Conservation (phyloP, 306 rosid species). For the Abrus pulchellus region DNA sequence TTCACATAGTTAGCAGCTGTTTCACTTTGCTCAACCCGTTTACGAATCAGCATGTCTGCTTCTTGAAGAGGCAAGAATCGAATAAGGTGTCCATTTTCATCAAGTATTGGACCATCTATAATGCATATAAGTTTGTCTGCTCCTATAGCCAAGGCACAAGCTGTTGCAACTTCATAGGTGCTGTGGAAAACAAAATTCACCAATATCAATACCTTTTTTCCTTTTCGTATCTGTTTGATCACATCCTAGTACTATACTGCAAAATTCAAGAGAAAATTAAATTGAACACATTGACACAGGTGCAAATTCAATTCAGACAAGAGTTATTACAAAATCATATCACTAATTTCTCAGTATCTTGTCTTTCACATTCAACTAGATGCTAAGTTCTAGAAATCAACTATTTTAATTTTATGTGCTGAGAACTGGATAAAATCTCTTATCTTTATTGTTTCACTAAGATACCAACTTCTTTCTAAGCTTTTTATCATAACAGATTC, state of each 20-base stretch:
- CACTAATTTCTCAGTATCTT: conserved; percentile 21
- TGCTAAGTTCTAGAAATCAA: not conserved
- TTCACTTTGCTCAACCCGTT: conserved; percentile 77
- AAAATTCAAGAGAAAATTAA: conserved; percentile 12
- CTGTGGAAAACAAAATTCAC: conserved; percentile 55
- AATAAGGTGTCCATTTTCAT: conserved; percentile 70
- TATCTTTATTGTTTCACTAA: not conserved
- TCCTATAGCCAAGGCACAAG: conserved; percentile 79
- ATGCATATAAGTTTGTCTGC: conserved; percentile 84
- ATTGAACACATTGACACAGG: conserved; percentile 10
- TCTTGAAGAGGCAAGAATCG: conserved; percentile 81
- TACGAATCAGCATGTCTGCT: conserved; percentile 75
- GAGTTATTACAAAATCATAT: not conserved
- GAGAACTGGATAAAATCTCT: not conserved
- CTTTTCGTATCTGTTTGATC: not conserved
- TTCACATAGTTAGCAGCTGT: conserved; percentile 82
- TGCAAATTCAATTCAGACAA: not conserved
- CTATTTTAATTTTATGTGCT: not conserved
- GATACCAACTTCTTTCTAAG: not conserved
- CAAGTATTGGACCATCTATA: conserved; percentile 81
- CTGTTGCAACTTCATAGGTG: conserved; percentile 86
- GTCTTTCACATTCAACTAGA: conserved; percentile 1
- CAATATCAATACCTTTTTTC: conserved; percentile 7
- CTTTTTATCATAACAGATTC: conserved; percentile 29
- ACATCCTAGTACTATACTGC: conserved; percentile 10